phyloP scores from a whole-genome alignment of 768 basidiomycete species.

The Leccinellum albellum region DNA sequence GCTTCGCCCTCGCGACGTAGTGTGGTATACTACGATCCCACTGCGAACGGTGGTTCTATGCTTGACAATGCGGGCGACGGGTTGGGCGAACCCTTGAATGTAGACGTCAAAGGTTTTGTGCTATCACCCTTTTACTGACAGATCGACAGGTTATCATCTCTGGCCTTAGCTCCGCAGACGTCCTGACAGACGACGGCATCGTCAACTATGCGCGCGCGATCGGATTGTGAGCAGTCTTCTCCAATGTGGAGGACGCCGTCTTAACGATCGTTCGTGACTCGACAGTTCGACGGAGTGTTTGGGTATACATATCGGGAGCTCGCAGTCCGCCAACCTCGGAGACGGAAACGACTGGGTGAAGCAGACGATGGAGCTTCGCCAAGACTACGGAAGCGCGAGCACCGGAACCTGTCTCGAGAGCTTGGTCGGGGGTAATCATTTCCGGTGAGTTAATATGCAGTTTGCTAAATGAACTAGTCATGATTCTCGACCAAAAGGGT shows the following conservation, averaged over 20 bases:
- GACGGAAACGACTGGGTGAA: constrained; percentile 44
- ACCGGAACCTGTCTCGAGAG: constrained; percentile 44
- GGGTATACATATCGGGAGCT: constrained; percentile 31
- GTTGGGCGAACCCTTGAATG: constrained; percentile 44
- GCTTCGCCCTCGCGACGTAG: neutral
- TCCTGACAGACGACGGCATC: constrained; percentile 54
- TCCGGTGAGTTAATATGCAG: constrained; percentile 31
- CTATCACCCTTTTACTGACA: neutral
- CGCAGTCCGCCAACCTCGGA: constrained; percentile 42
- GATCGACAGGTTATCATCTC: constrained; percentile 54
- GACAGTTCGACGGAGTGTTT: constrained; percentile 39
- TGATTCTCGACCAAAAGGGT: constrained; percentile 30
- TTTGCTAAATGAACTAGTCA: neutral
- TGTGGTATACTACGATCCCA: constrained; percentile 35
- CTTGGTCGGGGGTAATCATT: constrained; percentile 43
- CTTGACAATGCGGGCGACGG: constrained; percentile 39
- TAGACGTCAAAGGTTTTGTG: neutral
- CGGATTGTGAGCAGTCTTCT: constrained; percentile 52
- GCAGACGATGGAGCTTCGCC: constrained; percentile 41
- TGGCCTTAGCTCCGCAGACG: constrained; percentile 51
- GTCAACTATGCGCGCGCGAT: constrained; percentile 56
- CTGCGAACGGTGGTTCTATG: constrained; percentile 40
- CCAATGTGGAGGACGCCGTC: neutral
- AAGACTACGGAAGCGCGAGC: constrained; percentile 35
- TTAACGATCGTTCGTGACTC: constrained; percentile 3